These are phyloP conservation scores for Malbranchea cinnamomea DNA, from an alignment of 2,329 filamentous ascomycete species.

Conservation along the genomic window DNA sequence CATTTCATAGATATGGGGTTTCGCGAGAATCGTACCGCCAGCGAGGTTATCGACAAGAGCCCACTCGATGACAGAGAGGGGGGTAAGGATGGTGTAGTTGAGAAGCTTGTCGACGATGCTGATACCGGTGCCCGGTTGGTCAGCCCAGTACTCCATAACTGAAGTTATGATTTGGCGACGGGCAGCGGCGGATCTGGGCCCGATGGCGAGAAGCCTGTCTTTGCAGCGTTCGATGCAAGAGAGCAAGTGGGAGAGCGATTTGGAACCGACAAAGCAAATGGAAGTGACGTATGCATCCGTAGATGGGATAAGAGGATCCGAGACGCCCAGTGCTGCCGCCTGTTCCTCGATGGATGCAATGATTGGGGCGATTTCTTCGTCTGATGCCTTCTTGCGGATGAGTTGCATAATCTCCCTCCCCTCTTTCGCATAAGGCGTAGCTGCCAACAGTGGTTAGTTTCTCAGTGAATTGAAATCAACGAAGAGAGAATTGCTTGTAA, in stretches of 20 bases:
- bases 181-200: conserved; percentile 57
- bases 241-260: conserved; percentile 88
- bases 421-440: conserved; percentile 66
- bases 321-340: conserved; percentile 51
- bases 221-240: conserved; percentile 93
- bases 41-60: conserved; percentile 54
- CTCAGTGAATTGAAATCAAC: conserved; percentile 2
- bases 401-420: conserved; percentile 69
- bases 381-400: conserved; percentile 67
- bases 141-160: conserved; percentile 83
- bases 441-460: conserved; percentile 28
- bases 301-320: conserved; percentile 66
- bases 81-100: conserved; percentile 90
- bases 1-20: conserved; percentile 75
- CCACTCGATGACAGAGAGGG: conserved; percentile 78
- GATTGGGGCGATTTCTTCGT: conserved; percentile 71
- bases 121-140: conserved; percentile 81
- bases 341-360: conserved; percentile 70
- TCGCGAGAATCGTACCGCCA: conserved; percentile 53
- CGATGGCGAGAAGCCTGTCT: conserved; percentile 68
- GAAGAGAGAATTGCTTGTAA: neutral
- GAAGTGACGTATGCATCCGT: conserved; percentile 89
- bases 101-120: conserved; percentile 92
- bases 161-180: conserved; percentile 78
- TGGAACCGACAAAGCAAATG: conserved; percentile 85